A percentile compares a stretch with the other conserved stretches of the same genome.
Conservation (phyloP, 139 green algal genomes). For the Mychonastes homosphaera region DNA sequence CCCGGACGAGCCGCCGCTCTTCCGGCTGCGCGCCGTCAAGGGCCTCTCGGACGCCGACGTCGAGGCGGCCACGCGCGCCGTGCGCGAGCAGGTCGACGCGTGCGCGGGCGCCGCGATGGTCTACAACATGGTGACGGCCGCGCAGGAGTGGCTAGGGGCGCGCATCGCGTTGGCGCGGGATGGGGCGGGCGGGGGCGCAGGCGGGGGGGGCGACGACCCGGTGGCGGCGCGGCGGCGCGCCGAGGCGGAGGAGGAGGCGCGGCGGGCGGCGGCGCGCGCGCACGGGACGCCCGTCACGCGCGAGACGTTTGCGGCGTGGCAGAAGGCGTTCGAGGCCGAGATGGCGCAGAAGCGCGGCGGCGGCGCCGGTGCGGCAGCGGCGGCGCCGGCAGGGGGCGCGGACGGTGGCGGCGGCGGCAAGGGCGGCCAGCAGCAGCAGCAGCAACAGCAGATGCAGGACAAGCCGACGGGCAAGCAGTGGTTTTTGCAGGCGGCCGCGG, state of each 20-base stretch:
- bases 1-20: slow-evolving; percentile 41
- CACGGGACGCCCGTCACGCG: slow-evolving; percentile 63
- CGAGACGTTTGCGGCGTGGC: slow-evolving; percentile 64
- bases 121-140: slow-evolving; percentile 54
- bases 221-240: slow-evolving; percentile 19
- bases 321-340: slow-evolving; percentile 37
- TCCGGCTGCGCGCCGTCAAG: slow-evolving; percentile 43
- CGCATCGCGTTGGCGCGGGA: slow-evolving; percentile 2
- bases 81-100: slow-evolving; percentile 31
- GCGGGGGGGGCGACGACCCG: slow-evolving; percentile 23
- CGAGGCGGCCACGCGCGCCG: slow-evolving; percentile 17
- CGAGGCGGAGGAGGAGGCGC: slow-evolving; percentile 42
- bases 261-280: slow-evolving; percentile 42
- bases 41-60: slow-evolving; percentile 61
- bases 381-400: slow-evolving; percentile 3
- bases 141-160: slow-evolving; percentile 60
- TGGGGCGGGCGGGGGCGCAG: background rate
- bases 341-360: slow-evolving; percentile 14
- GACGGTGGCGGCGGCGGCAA: background rate
- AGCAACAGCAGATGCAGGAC: slow-evolving; percentile 10
- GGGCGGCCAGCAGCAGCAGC: slow-evolving; percentile 1
- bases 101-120: slow-evolving; percentile 79
- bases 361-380: background rate
- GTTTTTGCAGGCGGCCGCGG: slow-evolving; percentile 47
- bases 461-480: slow-evolving; percentile 53